Conservation (phyloP, 192 early-diverging fungal genomes). For the Coemansia guatemalensis region DNA sequence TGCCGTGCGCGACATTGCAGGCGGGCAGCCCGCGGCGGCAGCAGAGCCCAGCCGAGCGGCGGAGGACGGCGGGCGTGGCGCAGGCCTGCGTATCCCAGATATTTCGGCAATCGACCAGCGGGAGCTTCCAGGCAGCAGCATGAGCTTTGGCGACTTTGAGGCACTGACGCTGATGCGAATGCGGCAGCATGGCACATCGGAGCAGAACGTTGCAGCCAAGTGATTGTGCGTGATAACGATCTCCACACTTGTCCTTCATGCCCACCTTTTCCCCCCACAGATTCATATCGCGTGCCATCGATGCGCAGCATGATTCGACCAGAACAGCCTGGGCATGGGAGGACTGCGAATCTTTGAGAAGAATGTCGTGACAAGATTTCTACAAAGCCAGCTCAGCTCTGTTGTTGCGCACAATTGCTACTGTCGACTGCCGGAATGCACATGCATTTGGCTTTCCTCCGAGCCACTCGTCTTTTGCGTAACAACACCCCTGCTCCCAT, state of each 20-base stretch:
- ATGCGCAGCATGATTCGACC: background rate
- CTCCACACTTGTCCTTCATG: background rate
- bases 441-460: background rate
- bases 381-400: background rate
- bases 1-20: slow-evolving; percentile 16
- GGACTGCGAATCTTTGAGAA: background rate
- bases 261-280: background rate
- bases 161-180: slow-evolving; percentile 47
- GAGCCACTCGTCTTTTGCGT: background rate
- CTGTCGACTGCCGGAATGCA: background rate
- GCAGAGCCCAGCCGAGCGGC: background rate
- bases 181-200: slow-evolving; percentile 21
- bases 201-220: background rate
- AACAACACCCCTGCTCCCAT: background rate
- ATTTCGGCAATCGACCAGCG: slow-evolving; percentile 30
- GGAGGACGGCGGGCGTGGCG: background rate
- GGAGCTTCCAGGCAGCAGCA: slow-evolving; percentile 22
- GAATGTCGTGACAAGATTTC: background rate
- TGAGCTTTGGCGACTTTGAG: slow-evolving; percentile 47
- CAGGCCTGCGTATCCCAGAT: slow-evolving; percentile 10
- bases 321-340: background rate
- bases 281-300: background rate
- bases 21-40: background rate
- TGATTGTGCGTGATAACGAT: slow-evolving; percentile 3
- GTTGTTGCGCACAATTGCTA: background rate